Evolutionary conservation across 2,329 filamentous ascomycete genomes (phyloP), one percentile per base, ranked within the genome.

Genomic region (Coniochaeta sp.): DNA sequence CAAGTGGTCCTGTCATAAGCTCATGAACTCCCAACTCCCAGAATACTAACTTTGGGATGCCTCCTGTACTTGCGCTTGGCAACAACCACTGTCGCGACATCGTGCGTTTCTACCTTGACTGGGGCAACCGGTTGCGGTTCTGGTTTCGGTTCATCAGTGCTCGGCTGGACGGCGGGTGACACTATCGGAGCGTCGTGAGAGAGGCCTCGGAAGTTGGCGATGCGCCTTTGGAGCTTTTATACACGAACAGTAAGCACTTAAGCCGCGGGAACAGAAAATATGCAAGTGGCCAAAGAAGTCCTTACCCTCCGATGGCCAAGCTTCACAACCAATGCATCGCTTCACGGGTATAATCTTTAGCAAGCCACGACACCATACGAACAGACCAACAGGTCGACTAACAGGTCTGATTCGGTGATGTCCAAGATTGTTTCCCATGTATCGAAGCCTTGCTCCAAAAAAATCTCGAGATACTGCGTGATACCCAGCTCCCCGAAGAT

Each of bases 401-500:
- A 51, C 92, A 91, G n/a, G n/a, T n/a, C n/a, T n/a, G n/a, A n/a
- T n/a, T n/a, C n/a, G n/a, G n/a, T n/a, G n/a, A n/a, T n/a, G 63
- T 92, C 88, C 50, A 91, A 74, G 52, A 92, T 84, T 1, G 85
- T 91, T 28, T 90, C 86, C 89, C 89, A 92, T 10, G 84, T 83
- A 66, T 94, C 89, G 66, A 94, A 94, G 3, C 89, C 89, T 68
- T 92, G 87, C 51, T 88, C 82, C 38, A 89, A 65, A 60, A 94
- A 88, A 52, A 75, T 71, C 58, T 85, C 77, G 54, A 88, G 78
- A 71, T 94, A 92, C 69, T 91, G 86, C 70, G 81, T 75, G 67
- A 94, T 77, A 65, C 87, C 88, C 75, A 92, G 76, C 75, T 88
- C 86, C 70, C 81, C 78, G 65, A 92, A 83, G 58, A 85, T 79